Percentiles rank a stretch among this genome's conserved stretches.
Conservation (phyloP, 164 flowering plant genomes). For the Protea cynaroides region DNA sequence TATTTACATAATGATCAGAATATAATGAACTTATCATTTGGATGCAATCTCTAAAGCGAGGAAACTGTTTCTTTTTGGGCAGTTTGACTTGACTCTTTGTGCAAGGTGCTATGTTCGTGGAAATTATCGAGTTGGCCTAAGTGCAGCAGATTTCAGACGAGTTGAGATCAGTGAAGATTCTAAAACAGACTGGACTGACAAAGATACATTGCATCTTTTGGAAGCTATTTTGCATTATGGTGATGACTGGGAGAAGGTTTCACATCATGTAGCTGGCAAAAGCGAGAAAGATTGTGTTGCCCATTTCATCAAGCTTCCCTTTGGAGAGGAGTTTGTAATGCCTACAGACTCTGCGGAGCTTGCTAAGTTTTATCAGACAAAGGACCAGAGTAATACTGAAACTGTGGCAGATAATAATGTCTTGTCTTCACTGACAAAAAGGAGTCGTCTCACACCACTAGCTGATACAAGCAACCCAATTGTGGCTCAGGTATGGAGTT, state of each 20-base stretch:
- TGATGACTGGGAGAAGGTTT: slow-evolving; percentile 92
- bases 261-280: slow-evolving; percentile 79
- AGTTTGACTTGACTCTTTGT: slow-evolving; percentile 84
- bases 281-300: slow-evolving; percentile 80
- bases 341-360: slow-evolving; percentile 34
- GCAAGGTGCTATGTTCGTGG: slow-evolving; percentile 89
- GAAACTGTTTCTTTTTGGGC: slow-evolving; percentile 14
- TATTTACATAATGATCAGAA: too few relatives aligned
- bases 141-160: slow-evolving; percentile 65
- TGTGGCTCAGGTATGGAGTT: slow-evolving; percentile 74
- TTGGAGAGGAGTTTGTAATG: slow-evolving; percentile 64
- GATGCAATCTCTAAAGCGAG: too few relatives aligned
- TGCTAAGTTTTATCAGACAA: slow-evolving; percentile 20
- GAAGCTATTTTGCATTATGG: slow-evolving; percentile 84
- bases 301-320: slow-evolving; percentile 84
- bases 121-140: slow-evolving; percentile 57
- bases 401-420: slow-evolving; percentile 16
- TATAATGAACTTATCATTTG: too few relatives aligned
- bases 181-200: slow-evolving; percentile 71
- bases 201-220: slow-evolving; percentile 80
- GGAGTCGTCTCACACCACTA: slow-evolving; percentile 71
- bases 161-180: slow-evolving; percentile 79
- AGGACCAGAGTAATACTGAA: slow-evolving; percentile 23
- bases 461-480: slow-evolving; percentile 98
- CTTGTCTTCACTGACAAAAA: slow-evolving; percentile 34